Evolutionary conservation across 331 rosid genomes (phyloP).

Genomic region (Arachis monticola): DNA sequence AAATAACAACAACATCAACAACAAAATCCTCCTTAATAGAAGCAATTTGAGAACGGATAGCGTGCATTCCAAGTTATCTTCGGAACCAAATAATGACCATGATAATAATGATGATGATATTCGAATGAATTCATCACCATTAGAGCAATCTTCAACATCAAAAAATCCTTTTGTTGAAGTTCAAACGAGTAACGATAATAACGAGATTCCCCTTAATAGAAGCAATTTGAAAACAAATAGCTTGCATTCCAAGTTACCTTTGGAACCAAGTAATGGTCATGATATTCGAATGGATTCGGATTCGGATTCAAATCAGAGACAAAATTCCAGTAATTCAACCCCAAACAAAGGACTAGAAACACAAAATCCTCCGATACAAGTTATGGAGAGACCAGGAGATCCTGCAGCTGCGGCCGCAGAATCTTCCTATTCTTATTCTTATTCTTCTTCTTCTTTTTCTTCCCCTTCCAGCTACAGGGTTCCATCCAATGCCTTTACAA

Average conservation of each 20-base stretch:
- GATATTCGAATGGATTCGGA: conserved; percentile 44
- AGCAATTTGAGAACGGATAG: no score
- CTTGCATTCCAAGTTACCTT: not conserved
- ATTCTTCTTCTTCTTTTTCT: no score
- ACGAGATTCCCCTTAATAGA: no score
- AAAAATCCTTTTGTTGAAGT: conserved; percentile 15
- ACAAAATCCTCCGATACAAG: conserved; percentile 61
- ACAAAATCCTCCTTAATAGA: no score
- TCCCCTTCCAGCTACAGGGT: conserved; percentile 48
- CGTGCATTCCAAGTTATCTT: no score
- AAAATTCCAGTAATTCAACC: conserved; percentile 4
- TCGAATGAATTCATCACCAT: not conserved
- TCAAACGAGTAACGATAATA: not conserved
- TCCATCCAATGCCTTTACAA: conserved; percentile 65
- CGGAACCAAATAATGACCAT: no score
- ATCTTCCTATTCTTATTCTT: no score
- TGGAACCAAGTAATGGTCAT: conserved; percentile 30
- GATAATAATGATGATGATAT: no score
- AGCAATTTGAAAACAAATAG: no score
- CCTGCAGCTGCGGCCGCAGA: not conserved
- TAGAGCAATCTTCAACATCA: not conserved
- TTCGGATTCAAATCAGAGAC: conserved; percentile 27
- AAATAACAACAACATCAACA: no score
- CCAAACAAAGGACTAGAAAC: conserved; percentile 28
- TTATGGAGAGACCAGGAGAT: conserved; percentile 63